These are phyloP conservation scores for Phoenix roebelenii DNA, from an alignment of 176 grass and related monocot species.

Conservation along the genomic window DNA sequence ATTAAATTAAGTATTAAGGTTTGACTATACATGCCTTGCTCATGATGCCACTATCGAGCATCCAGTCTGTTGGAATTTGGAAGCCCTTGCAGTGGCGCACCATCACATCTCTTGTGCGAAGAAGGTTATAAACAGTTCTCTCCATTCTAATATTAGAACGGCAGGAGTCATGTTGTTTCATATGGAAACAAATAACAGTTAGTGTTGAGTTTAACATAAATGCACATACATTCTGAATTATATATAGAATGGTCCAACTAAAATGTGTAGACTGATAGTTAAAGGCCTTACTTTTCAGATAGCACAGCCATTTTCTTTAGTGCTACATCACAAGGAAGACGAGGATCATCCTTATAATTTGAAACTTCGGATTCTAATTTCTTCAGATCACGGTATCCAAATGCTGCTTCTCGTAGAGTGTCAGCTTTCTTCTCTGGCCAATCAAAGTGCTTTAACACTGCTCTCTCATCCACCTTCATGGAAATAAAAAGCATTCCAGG, in stretches of 20 bases:
- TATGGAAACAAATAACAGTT: neutral
- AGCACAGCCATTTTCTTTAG: slow-evolving; percentile 87
- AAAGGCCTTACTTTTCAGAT: slow-evolving; percentile 68
- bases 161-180: slow-evolving; percentile 11
- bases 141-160: slow-evolving; percentile 59
- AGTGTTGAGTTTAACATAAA: too few relatives aligned
- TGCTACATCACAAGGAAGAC: slow-evolving; percentile 74
- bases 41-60: slow-evolving; percentile 80
- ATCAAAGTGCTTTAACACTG: slow-evolving; percentile 95
- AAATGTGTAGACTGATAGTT: neutral
- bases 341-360: slow-evolving; percentile 72
- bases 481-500: neutral
- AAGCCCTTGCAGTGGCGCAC: slow-evolving; percentile 77
- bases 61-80: slow-evolving; percentile 93
- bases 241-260: neutral
- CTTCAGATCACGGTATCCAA: slow-evolving; percentile 89
- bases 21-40: slow-evolving; percentile 56
- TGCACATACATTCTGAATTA: too few relatives aligned
- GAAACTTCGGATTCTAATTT: slow-evolving; percentile 84
- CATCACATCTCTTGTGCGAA: slow-evolving; percentile 78
- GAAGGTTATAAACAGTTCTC: slow-evolving; percentile 63
- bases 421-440: slow-evolving; percentile 99
- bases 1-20: too few relatives aligned
- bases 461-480: slow-evolving; percentile 88
- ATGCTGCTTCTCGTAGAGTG: slow-evolving; percentile 85